These are phyloP conservation scores for Amylostereum areolatum DNA, from an alignment of 1,284 basidiomycete genomes.

Conservation along the genomic window DNA sequence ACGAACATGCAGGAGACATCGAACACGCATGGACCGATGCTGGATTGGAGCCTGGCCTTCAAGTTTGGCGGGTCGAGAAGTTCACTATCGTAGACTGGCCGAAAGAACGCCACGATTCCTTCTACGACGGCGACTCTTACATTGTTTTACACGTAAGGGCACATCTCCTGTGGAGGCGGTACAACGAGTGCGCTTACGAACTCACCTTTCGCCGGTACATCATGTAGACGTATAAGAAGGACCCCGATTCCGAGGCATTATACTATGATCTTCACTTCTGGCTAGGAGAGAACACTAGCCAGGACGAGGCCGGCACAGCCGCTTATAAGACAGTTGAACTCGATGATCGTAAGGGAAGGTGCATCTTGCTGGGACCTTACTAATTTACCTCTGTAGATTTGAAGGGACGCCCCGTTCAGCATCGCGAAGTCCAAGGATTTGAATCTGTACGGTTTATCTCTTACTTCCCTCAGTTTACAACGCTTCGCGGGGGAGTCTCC, in stretches of 20 bases:
- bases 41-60: slow-evolving; percentile 35
- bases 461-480: slow-evolving; percentile 50
- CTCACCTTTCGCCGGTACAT: too few relatives aligned
- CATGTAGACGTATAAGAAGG: slow-evolving; percentile 41
- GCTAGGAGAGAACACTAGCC: slow-evolving; percentile 52
- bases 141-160: slow-evolving; percentile 50
- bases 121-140: slow-evolving; percentile 63
- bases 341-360: slow-evolving; percentile 47
- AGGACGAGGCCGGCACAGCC: slow-evolving; percentile 61
- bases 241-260: slow-evolving; percentile 38
- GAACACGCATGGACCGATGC: slow-evolving; percentile 49
- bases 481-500: slow-evolving; percentile 48
- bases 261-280: slow-evolving; percentile 63
- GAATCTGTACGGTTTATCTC: slow-evolving; percentile 55
- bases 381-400: slow-evolving; percentile 30
- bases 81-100: slow-evolving; percentile 53
- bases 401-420: slow-evolving; percentile 49
- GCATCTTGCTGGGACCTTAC: background rate
- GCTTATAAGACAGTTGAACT: slow-evolving; percentile 66
- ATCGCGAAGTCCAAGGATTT: slow-evolving; percentile 53
- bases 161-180: background rate
- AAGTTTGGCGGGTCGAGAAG: slow-evolving; percentile 57
- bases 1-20: slow-evolving; percentile 44
- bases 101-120: slow-evolving; percentile 42
- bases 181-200: background rate